Base-by-base conservation (phyloP, 441 rosid species). In the Erysimum cheiri region DNA sequence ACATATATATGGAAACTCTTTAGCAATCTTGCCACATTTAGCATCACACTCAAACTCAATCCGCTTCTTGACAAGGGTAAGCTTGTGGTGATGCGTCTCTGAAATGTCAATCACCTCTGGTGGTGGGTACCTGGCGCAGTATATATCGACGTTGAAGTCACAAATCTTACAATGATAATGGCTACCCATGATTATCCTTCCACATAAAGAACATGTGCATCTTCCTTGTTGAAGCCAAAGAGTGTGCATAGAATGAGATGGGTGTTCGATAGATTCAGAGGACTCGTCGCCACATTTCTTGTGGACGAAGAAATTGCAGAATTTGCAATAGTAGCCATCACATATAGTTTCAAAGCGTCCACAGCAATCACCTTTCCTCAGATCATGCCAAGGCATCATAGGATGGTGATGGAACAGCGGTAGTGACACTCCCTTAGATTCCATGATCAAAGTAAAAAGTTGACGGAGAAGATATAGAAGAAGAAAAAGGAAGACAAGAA, bases 81-180 rank as follows among this genome's bases (percentile, higher is more conserved):
- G 61, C n/a, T 56, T 35, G 14, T 56, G 61, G 9, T 17, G 61
- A 35, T 56, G 58, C 2, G 6, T 53, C 33, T 26, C 33, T 1
- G 6, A 13, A 12, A 11, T 26, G 8, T 26, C 56, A 12, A 50
- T 12, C 12, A 53, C 19, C 17, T 29, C 37, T 6, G 58, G 58
- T 29, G 58, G 58, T 53, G 58, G 59, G 3, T 29, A 31, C 59
- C 14, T 53, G 4, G 22, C 59, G 29, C 58, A 53, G 5, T 53
- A 24, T 29, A 53, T 11, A 53, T 53, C 59, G 5, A 53, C 5
- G 22, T 31, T 1, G 17, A 53, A 29, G 1, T 3, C 0, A 31
- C 35, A 12, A 0, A 28, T 26, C 19, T 53, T 1, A 29, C 58
- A 53, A 29, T 3, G 4, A 13, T 28, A 54, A 6, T 6, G 4